These are phyloP conservation scores for Hysterangium stoloniferum DNA, from an alignment of 768 basidiomycete species.

Conservation along the genomic window DNA sequence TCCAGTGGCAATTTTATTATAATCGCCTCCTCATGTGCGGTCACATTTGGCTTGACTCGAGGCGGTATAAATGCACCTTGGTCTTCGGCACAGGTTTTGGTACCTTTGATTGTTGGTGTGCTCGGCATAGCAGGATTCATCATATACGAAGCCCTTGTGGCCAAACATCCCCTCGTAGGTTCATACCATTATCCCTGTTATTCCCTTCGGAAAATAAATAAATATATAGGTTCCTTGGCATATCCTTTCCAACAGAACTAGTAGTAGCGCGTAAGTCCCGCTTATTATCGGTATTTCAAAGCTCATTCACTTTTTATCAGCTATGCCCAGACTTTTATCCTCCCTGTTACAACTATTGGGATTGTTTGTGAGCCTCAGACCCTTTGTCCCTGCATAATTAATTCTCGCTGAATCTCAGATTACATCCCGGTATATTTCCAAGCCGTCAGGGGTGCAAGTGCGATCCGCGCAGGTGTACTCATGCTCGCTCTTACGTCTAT, in stretches of 20 bases:
- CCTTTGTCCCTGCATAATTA: constrained; percentile 4
- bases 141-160: constrained; percentile 28
- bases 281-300: not conserved
- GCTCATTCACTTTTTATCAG: constrained; percentile 12
- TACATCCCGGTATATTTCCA: constrained; percentile 34
- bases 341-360: constrained; percentile 17
- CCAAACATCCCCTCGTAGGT: constrained; percentile 29
- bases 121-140: constrained; percentile 30
- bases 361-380: constrained; percentile 19
- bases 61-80: constrained; percentile 37
- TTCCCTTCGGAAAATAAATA: not conserved
- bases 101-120: constrained; percentile 34
- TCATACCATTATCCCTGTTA: not conserved
- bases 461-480: constrained; percentile 29
- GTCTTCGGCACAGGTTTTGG: constrained; percentile 32
- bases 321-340: constrained; percentile 27
- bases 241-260: constrained; percentile 27
- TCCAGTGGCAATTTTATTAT: constrained; percentile 31
- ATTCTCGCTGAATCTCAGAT: constrained; percentile 24
- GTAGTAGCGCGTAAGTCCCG: constrained; percentile 20
- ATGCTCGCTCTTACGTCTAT: constrained; percentile 28
- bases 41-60: constrained; percentile 31
- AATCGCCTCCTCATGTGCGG: constrained; percentile 22
- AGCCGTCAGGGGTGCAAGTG: constrained; percentile 23
- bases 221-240: constrained; percentile 26